Evolutionary conservation across 2,329 filamentous ascomycete species (phyloP), one percentile per base, ranked within the genome.

Genomic region (Aspergillus intermedius): DNA sequence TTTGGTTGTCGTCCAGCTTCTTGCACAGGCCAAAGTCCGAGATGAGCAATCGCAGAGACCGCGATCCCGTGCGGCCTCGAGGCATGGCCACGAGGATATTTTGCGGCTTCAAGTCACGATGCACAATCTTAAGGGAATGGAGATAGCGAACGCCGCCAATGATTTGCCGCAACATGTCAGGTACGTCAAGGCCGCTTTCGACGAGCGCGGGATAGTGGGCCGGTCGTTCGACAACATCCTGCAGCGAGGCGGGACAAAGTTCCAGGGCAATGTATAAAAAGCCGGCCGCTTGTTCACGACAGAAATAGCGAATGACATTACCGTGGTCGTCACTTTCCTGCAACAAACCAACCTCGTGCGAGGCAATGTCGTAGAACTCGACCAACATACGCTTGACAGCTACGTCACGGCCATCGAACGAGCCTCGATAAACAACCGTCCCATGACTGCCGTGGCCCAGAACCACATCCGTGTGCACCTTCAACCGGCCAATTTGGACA

Each of bases 1-100:
- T 95, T 64, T 95, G 90, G 5, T 91, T 90, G 47, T 89, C 89
- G 55, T 96, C 93, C 13, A 98, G 75, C 63, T 96, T 97, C 76
- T 97, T 98, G 68, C 93, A 97, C 0, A 98, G 80, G 5, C 93
- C 93, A 70, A 98, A 98, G 67, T 98, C 93, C 0, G 93, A 97
- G 32, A 98, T 95, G 4, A 98, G 81, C 34, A 98, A 78, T n/a
- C 91, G 85, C 21, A 90, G 84, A 32, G 78, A 81, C 39, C 81
- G 81, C 30, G 83, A 81, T 2, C 66, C 62, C 0, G 59, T 62
- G 34, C 69, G 68, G 19, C 67, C 67, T 49, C 81, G 80, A 1
- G 82, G 81, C 53, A 79, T 78, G 21, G 82, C 80, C 50, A 97
- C 90, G 1, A 98, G 77, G 45, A 98, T 97, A 59, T 98, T 98